Evolutionary conservation across 345 rosid species (phyloP).

Genomic region (Excoecaria agallocha): DNA sequence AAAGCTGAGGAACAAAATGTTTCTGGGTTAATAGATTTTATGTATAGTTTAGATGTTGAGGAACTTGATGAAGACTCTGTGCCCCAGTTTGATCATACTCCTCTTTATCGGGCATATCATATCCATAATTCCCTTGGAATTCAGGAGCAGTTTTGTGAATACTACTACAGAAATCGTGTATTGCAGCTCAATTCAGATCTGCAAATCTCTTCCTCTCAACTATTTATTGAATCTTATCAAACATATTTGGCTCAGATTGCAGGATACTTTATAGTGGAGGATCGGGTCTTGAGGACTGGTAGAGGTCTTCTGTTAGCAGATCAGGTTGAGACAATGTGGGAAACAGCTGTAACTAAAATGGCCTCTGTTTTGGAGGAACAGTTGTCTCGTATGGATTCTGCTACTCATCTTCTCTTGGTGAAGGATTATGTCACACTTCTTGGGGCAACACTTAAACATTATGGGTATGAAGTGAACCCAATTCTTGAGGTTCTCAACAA

Average conservation of each 20-base stretch:
- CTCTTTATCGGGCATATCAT: conserved; percentile 83
- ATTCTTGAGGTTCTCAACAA: conserved; percentile 68
- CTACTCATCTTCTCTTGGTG: conserved; percentile 86
- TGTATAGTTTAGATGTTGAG: conserved; percentile 66
- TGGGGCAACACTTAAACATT: conserved; percentile 70
- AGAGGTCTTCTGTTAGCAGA: conserved; percentile 60
- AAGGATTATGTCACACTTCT: conserved; percentile 93
- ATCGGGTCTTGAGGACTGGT: conserved; percentile 82
- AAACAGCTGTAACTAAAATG: conserved; percentile 71
- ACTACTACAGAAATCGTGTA: conserved; percentile 66
- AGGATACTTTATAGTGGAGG: conserved; percentile 91
- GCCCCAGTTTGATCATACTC: conserved; percentile 73
- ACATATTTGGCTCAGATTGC: conserved; percentile 81
- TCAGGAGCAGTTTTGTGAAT: conserved; percentile 73
- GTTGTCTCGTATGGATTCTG: conserved; percentile 78
- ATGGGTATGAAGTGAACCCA: conserved; percentile 68
- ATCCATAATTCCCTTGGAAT: conserved; percentile 73
- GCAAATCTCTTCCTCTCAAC: conserved; percentile 66
- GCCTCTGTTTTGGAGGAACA: conserved; percentile 63
- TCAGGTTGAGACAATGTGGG: conserved; percentile 94
- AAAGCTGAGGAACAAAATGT: conserved; percentile 77
- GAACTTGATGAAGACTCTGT: conserved; percentile 76
- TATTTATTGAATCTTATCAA: conserved; percentile 85
- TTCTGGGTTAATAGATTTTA: conserved; percentile 59
- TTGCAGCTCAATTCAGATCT: conserved; percentile 85